These are phyloP conservation scores for Sarcomyxa edulis DNA, from an alignment of 768 basidiomycete genomes.

Conservation along the genomic window DNA sequence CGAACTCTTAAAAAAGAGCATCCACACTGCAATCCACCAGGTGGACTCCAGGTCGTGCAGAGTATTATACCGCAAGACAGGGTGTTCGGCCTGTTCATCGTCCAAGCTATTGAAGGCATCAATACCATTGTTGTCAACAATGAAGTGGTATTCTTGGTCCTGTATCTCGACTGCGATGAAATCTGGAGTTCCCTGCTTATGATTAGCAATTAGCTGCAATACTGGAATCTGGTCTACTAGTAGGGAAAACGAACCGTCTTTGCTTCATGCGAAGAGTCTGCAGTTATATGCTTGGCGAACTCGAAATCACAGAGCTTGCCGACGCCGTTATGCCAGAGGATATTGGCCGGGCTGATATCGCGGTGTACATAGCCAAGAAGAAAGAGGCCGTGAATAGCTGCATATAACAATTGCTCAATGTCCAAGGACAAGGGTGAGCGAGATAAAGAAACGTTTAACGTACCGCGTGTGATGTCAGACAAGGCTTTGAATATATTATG, in stretches of 20 bases:
- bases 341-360: conserved; percentile 13
- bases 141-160: neutral
- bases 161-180: conserved; percentile 11
- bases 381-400: conserved; percentile 7
- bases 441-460: neutral
- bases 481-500: neutral
- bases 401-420: neutral
- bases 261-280: neutral
- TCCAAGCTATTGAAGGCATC: too few relatives aligned
- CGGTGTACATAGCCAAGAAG: conserved; percentile 9
- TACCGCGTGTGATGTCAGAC: conserved; percentile 3
- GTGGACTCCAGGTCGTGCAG: conserved; percentile 12
- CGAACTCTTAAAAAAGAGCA: too few relatives aligned
- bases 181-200: conserved; percentile 9
- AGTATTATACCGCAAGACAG: conserved; percentile 5
- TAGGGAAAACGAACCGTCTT: conserved; percentile 5
- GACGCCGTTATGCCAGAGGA: conserved; percentile 1
- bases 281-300: conserved; percentile 1
- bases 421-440: too few relatives aligned
- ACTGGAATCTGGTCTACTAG: neutral
- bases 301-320: conserved; percentile 11
- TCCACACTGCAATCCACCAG: conserved; percentile 14
- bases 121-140: neutral
- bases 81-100: neutral
- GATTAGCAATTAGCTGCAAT: neutral